Evolutionary conservation across 495 filamentous ascomycete genomes (phyloP).

Genomic region (Bathelium albidoporum): DNA sequence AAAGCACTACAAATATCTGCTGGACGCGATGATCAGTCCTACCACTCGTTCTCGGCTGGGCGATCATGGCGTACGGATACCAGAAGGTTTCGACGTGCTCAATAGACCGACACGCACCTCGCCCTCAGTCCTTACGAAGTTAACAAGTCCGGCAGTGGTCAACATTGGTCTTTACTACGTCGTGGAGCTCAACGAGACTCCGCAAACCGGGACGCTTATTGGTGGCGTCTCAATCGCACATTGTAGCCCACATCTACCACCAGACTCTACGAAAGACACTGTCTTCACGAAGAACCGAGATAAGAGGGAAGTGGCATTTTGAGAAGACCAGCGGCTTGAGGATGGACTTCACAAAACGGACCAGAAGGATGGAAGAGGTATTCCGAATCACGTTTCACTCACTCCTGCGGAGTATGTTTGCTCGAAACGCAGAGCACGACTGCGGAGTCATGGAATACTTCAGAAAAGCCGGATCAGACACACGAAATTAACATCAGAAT

Average conservation of each 20-base stretch:
- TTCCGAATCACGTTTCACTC: no score
- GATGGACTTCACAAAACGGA: no score
- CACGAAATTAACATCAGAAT: background rate
- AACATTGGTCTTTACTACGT: background rate
- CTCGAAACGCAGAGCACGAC: no score
- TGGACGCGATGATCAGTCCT: background rate
- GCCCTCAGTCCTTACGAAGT: background rate
- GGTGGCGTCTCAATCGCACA: background rate
- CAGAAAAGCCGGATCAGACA: background rate
- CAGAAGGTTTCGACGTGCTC: constrained; percentile 4
- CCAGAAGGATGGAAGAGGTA: no score
- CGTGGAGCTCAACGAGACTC: background rate
- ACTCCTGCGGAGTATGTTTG: no score
- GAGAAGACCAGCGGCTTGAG: no score
- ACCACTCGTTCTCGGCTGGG: background rate
- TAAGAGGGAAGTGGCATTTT: no score
- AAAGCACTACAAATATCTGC: constrained; percentile 1
- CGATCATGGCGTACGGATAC: constrained; percentile 4
- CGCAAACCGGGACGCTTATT: background rate
- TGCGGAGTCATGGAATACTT: no score
- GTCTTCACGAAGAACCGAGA: no score
- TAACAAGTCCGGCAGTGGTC: background rate
- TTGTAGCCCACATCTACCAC: background rate
- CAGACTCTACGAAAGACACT: no score
- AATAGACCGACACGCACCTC: background rate